These are phyloP conservation scores for Hordeum vulgare DNA, from an alignment of 176 grass and related monocot genomes.

Conservation along the genomic window DNA sequence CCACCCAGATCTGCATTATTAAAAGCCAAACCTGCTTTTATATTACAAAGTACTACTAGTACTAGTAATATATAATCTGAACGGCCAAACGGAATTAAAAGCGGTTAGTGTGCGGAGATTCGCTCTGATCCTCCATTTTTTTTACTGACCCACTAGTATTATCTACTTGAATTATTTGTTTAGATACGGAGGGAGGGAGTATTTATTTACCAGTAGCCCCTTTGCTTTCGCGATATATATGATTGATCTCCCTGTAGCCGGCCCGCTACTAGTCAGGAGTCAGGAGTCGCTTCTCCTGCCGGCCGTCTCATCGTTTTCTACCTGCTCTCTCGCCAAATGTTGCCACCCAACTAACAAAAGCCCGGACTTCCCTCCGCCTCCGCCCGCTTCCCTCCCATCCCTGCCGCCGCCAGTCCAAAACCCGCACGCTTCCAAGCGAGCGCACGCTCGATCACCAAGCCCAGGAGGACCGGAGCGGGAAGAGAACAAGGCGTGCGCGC, in stretches of 20 bases:
- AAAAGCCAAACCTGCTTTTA: too few species aligned
- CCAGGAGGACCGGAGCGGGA: background rate
- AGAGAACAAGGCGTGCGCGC: background rate
- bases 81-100: background rate
- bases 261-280: background rate
- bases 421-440: background rate
- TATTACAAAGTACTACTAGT: too few species aligned
- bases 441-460: background rate
- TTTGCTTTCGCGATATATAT: background rate
- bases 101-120: slow-evolving; percentile 18
- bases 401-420: background rate
- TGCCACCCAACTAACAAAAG: slow-evolving; percentile 22
- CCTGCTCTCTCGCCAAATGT: slow-evolving; percentile 14
- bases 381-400: background rate
- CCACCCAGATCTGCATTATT: slow-evolving; percentile 43
- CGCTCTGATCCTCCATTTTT: background rate
- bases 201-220: background rate
- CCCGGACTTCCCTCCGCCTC: background rate
- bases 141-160: background rate
- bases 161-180: too few species aligned
- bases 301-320: background rate
- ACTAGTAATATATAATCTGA: background rate
- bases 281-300: background rate
- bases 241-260: background rate
- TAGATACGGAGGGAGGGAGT: too few species aligned